Base-by-base conservation (phyloP, 768 basidiomycete species). In the Pulveroboletus sp. region DNA sequence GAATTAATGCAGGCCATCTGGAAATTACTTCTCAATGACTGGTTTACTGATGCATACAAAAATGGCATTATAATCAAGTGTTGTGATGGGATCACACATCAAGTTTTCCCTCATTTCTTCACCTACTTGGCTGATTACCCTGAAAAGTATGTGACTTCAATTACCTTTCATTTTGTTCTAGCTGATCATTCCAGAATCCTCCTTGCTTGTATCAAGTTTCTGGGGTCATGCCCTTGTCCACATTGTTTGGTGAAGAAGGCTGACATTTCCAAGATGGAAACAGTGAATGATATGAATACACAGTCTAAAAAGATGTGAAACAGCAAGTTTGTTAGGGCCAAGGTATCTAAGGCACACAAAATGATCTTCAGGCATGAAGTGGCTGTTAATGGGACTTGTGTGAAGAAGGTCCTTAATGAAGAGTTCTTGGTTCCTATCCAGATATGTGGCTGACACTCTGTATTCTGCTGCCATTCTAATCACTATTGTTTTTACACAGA, bases 361-460 rank as follows among this genome's bases (percentile, higher is more conserved):
- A 24, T 12, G 0, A 50, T 64, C 2, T 62, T 60, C 36, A 39
- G 45, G 12, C 1, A 41, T 16, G 47, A 48, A 0, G 38, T 23
- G 17, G 30, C 17, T 22, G 38, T 54, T 12, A 50, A 59, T n/a
- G 42, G 42, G 2, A 11, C 12, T 6, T 12, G 20, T 4, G 24
- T 58, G 5, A 32, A 56, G 34, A 26, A 26, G 1, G 11, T 57
- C 1, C 20, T 62, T 7, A 27, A 44, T 13, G 37, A 35, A 1
- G 13, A 53, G 13, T 67, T 56, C 1, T 37, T 46, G 7, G 55
- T 62, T 2, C 54, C 60, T 3, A 60, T n/a, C n/a, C n/a, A n/a
- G n/a, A n/a, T n/a, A n/a, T n/a, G n/a, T n/a, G n/a, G n/a, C n/a
- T 49, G 6, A 4, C 11, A 12, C 13, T 32, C 6, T 2, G 31